A percentile compares a stretch with the other conserved stretches of the same genome.
Evolutionary conservation across 768 basidiomycete genomes (phyloP).

Genomic region (Calvatia gigantea): DNA sequence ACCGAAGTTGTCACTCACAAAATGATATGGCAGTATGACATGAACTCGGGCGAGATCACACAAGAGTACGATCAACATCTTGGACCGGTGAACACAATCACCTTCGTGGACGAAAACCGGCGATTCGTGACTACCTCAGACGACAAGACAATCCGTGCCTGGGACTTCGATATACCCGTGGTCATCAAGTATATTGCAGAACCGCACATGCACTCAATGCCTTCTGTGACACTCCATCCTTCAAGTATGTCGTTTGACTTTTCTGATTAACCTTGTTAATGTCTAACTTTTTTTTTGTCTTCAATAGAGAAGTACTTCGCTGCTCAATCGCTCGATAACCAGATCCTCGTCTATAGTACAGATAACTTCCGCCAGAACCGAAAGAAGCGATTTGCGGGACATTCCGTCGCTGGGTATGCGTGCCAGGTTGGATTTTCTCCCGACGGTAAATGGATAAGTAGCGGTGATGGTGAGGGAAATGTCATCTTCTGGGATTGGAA

Average conservation of each 20-base stretch:
- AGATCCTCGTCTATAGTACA: conserved; percentile 95
- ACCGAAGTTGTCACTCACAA: neutral
- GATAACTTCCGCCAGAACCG: conserved; percentile 99
- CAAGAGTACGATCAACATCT: conserved; percentile 99
- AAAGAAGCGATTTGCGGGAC: conserved; percentile 97
- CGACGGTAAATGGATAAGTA: conserved; percentile 97
- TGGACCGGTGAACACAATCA: conserved; percentile 97
- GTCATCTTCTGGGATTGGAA: conserved; percentile 99
- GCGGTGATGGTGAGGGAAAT: conserved; percentile 93
- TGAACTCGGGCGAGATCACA: conserved; percentile 89
- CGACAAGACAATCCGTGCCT: conserved; percentile 97
- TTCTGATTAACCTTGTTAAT: conserved; percentile 5
- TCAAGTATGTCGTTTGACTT: conserved; percentile 67
- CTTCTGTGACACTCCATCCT: conserved; percentile 93
- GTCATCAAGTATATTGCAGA: conserved; percentile 99
- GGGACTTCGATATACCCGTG: conserved; percentile 99
- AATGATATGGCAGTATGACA: conserved; percentile 73
- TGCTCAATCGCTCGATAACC: conserved; percentile 96
- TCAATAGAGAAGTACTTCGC: conserved; percentile 88
- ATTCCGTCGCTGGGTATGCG: conserved; percentile 95
- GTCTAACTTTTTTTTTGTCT: conserved; percentile 11
- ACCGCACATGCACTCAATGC: conserved; percentile 99
- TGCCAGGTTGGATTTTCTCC: conserved; percentile 97
- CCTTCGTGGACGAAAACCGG: conserved; percentile 97
- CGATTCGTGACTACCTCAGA: conserved; percentile 98